phyloP scores from a whole-genome alignment of 1,284 basidiomycete genomes.

The Leccinum huronense region DNA sequence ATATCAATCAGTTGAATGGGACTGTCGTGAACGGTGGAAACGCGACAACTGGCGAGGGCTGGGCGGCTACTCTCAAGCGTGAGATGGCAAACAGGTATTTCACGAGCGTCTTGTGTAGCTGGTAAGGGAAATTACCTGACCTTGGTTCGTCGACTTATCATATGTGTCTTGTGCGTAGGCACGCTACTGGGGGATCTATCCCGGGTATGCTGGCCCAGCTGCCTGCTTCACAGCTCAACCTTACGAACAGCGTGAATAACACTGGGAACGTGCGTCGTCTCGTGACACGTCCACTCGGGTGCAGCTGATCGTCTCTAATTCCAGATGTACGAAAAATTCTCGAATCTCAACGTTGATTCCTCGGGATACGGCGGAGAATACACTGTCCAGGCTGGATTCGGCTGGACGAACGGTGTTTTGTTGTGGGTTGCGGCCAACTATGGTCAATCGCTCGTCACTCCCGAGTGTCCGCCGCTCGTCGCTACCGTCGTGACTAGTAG shows the following conservation, averaged over 20 bases:
- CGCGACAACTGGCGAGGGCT: conserved; percentile 59
- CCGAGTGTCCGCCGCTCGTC: conserved; percentile 61
- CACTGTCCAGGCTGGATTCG: conserved; percentile 76
- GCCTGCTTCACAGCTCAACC: conserved; percentile 69
- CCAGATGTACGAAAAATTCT: conserved; percentile 91
- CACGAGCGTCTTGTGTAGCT: conserved; percentile 82
- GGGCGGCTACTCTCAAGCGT: conserved; percentile 62
- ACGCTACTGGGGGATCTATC: conserved; percentile 81
- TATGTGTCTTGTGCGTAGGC: conserved; percentile 33
- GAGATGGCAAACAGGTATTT: conserved; percentile 83
- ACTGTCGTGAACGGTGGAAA: conserved; percentile 78
- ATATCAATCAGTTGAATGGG: conserved; percentile 57
- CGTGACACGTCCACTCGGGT: not conserved
- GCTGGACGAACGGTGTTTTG: conserved; percentile 89
- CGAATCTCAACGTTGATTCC: conserved; percentile 73
- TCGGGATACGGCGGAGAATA: conserved; percentile 88
- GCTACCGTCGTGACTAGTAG: conserved; percentile 8
- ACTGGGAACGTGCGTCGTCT: conserved; percentile 63
- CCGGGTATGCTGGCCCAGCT: conserved; percentile 65
- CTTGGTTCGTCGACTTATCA: conserved; percentile 31
- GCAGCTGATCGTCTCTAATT: not conserved
- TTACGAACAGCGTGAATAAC: conserved; percentile 66
- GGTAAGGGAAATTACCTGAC: conserved; percentile 48
- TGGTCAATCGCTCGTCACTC: conserved; percentile 61
- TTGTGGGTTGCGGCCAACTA: conserved; percentile 76